A percentile compares a stretch with the other conserved stretches of the same genome.
Evolutionary conservation across 2,329 filamentous ascomycete genomes (phyloP).

Genomic region (Leptosphaerulina australis): DNA sequence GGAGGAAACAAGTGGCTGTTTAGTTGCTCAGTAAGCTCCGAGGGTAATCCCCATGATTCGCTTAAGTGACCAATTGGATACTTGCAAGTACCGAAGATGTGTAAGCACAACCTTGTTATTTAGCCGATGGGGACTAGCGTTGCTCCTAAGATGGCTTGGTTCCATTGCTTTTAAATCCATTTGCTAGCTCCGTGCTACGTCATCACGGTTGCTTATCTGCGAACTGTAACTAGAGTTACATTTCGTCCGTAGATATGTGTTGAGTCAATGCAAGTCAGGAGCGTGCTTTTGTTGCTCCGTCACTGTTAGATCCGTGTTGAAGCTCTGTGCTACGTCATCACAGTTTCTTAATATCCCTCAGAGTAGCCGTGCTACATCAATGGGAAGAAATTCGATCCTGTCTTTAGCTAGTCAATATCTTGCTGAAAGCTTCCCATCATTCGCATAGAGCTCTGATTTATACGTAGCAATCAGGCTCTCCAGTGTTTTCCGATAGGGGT

Average conservation of each 20-base stretch:
- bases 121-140: background rate
- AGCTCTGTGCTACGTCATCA: no score
- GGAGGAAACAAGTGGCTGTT: background rate
- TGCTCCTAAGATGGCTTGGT: background rate
- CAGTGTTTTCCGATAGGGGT: no score
- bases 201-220: background rate
- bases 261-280: no score
- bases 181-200: constrained; percentile 1
- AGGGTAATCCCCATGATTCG: background rate
- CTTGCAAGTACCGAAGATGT: background rate
- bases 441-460: no score
- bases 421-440: no score
- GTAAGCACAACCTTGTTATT: background rate
- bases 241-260: constrained; percentile 10
- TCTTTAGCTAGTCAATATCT: no score
- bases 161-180: constrained; percentile 11
- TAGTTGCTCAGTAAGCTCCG: constrained; percentile 6
- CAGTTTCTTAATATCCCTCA: no score
- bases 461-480: no score
- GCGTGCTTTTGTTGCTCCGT: no score
- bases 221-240: background rate
- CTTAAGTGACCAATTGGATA: background rate
- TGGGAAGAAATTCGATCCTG: no score
- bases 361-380: no score
- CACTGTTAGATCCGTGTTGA: no score